phyloP scores from a whole-genome alignment of 1,284 basidiomycete species.

The Moesziomyces sp. region DNA sequence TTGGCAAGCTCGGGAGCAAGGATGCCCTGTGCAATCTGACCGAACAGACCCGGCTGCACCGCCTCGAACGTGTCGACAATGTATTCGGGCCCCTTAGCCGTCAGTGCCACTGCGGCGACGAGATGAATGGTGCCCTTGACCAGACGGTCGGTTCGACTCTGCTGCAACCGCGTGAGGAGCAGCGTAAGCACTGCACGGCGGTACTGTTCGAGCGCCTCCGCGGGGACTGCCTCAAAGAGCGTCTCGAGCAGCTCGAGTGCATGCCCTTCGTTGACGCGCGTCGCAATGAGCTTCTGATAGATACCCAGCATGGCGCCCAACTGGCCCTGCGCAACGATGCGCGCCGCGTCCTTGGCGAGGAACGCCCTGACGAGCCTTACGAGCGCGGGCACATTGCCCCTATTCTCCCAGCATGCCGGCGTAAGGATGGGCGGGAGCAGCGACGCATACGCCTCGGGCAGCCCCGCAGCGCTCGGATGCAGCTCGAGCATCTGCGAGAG shows the following conservation, averaged over 20 bases:
- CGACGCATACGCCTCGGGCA: slow-evolving; percentile 82
- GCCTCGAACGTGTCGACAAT: slow-evolving; percentile 81
- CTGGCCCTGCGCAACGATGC: slow-evolving; percentile 81
- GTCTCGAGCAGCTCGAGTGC: slow-evolving; percentile 89
- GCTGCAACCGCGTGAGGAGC: slow-evolving; percentile 84
- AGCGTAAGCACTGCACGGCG: slow-evolving; percentile 82
- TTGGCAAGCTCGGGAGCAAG: slow-evolving; percentile 84
- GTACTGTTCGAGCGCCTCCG: slow-evolving; percentile 76
- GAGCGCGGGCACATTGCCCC: slow-evolving; percentile 94
- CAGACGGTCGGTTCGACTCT: slow-evolving; percentile 88
- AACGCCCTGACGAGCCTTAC: slow-evolving; percentile 89
- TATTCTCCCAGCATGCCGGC: slow-evolving; percentile 89
- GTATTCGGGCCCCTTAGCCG: slow-evolving; percentile 74
- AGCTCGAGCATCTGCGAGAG: slow-evolving; percentile 94
- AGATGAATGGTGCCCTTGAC: slow-evolving; percentile 85
- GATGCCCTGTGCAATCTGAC: slow-evolving; percentile 81
- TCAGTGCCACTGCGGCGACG: slow-evolving; percentile 71
- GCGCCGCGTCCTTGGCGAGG: slow-evolving; percentile 76
- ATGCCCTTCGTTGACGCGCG: slow-evolving; percentile 87
- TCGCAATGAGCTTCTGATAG: slow-evolving; percentile 88
- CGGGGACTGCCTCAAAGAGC: slow-evolving; percentile 78
- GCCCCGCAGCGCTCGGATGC: slow-evolving; percentile 70
- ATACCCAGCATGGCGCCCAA: slow-evolving; percentile 85
- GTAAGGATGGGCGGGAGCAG: slow-evolving; percentile 86
- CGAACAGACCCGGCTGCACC: slow-evolving; percentile 86